Base-by-base conservation (phyloP, 345 rosid genomes). In the Salix koriyanagi region DNA sequence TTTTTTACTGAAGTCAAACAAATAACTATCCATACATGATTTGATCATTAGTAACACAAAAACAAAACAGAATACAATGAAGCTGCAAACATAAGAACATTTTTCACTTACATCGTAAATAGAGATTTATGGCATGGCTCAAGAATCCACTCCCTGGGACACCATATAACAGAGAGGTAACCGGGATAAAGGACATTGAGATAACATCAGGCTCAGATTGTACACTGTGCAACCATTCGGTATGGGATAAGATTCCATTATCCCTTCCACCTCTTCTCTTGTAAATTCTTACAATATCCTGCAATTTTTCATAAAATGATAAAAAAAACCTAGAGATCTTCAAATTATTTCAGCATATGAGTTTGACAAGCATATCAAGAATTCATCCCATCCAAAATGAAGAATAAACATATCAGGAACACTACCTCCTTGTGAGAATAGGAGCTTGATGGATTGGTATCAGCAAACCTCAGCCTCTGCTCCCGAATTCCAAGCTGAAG, bases 61-160 rank as follows among this genome's bases (percentile, higher is more conserved):
- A 6, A 14, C 26, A 9, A 8, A 41, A 26, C 19, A 23, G 13
- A 32, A 68, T 78, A 60, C 42, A 68, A 28, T 21, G 66, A 65
- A 72, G 18, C 34, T 21, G 26, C 19, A 37, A 18, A 25, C 73
- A 54, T 80, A 89, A 28, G 90, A 46, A 66, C 65, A 23, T 23
- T 44, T 36, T 62, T 73, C 52, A 77, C 81, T 93, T 80, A 96
- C 99, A 96, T 88, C 96, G 82, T 79, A 96, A 78, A 79, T 96
- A 96, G 32, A 96, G 93, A 87, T 96, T 96, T 80, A 93, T 96
- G 74, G 99, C 98, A 83, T 93, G 98, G 89, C 94, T 91, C 84
- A 93, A 80, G 87, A 93, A 96, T 78, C 98, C 98, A 77, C 92
- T 86, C 75, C 99, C 99, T 2, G 94, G 94, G 15, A 94, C 91